These are phyloP conservation scores for Glutinoglossum americanum DNA, from an alignment of 495 filamentous ascomycete genomes.

Conservation along the genomic window DNA sequence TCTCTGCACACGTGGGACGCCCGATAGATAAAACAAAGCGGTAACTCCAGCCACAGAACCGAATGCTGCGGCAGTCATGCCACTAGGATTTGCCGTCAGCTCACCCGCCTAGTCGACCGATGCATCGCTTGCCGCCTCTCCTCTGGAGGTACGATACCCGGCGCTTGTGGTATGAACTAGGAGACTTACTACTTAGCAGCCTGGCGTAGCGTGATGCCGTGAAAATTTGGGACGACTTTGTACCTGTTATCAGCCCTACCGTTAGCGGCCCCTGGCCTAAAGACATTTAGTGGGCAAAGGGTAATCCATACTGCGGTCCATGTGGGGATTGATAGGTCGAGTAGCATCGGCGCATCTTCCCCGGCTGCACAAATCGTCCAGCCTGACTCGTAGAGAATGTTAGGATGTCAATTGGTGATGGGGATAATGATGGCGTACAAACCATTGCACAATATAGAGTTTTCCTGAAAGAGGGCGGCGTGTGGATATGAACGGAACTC, in stretches of 20 bases:
- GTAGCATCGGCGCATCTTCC: constrained; percentile 10
- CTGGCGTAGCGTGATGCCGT: constrained; percentile 26
- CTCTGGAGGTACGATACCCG: background rate
- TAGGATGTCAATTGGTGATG: background rate
- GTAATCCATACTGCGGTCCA: constrained; percentile 11
- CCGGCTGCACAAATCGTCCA: constrained; percentile 7
- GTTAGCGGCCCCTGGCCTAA: background rate
- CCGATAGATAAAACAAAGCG: constrained; percentile 50
- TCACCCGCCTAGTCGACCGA: background rate
- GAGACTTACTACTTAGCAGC: constrained; percentile 28
- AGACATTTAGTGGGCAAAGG: background rate
- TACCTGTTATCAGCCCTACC: constrained; percentile 22
- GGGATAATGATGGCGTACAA: background rate
- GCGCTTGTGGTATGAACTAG: background rate
- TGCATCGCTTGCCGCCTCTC: background rate
- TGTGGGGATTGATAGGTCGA: constrained; percentile 12
- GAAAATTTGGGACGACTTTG: constrained; percentile 24
- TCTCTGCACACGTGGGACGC: constrained; percentile 41
- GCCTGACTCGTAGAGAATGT: background rate
- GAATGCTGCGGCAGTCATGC: constrained; percentile 30
- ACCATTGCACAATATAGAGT: background rate
- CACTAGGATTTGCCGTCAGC: constrained; percentile 18
- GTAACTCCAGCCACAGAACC: constrained; percentile 37
- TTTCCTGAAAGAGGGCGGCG: background rate
- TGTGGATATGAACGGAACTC: background rate